Base-by-base conservation (phyloP, 2,329 filamentous ascomycete species). In the Parastagonospora nodorum region DNA sequence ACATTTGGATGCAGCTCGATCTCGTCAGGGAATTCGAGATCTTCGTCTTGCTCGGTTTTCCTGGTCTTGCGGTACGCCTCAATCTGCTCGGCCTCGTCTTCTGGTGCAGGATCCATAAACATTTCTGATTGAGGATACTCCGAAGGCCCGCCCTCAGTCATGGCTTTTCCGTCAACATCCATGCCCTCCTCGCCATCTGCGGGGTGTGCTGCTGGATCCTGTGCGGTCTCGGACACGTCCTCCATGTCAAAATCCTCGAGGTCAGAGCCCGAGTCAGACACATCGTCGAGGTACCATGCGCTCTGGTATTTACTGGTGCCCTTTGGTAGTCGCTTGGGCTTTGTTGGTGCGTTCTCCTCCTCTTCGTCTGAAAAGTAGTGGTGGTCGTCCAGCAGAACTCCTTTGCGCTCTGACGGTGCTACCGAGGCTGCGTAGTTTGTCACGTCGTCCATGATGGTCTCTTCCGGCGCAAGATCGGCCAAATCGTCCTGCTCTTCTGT, bases 361-460 rank as follows among this genome's bases (percentile, higher is more conserved):
- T 94, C 88, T 40, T 94, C 91, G 37, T 97, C 93, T 0, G 92
- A 92, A 69, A 97, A 99, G 74, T 99, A 99, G 71, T 97, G 93
- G 72, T 99, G 93, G 60, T 97, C 93, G 61, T 99, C 94, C 8
- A 99, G 81, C 35, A 99, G 78, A 1, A 99, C 94, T 58, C 93
- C 94, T 75, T 93, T 96, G 68, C 78, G 68, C 51, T 80, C 77
- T 24, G 64, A 82, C 60, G 53, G 79, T 70, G 63, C 80, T 50
- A 77, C 77, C 68, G 71, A 80, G 11, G 67, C 57, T 7, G 77
- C 67, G 31, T 74, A 74, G 30, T 74, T 74, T 16, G 84, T 83
- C 16, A 85, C 82, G 54, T 90, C 88, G 19, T 84, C 80, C 90
- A 96, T 94, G 51, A 84, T 79, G 2, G 87, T 83, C 65, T 93